A percentile compares a stretch with the other conserved stretches of the same genome.
phyloP scores from a whole-genome alignment of 495 filamentous ascomycete species.

The Penicillium antarcticum region DNA sequence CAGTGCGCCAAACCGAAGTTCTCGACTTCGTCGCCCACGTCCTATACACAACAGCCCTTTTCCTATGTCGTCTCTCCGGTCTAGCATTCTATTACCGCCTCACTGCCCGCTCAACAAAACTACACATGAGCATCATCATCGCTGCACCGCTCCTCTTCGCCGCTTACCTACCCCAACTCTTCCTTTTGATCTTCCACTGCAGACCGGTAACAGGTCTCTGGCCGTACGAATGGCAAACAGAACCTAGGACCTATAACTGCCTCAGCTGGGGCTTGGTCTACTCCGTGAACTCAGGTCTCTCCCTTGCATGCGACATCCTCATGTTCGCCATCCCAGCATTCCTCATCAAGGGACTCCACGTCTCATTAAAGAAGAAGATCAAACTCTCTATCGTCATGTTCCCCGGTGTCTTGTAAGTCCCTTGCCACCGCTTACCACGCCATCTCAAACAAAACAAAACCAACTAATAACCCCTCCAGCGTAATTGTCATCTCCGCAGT shows the following conservation, averaged over 20 bases:
- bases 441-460: not conserved
- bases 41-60: constrained; percentile 44
- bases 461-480: constrained; percentile 17
- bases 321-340: constrained; percentile 42
- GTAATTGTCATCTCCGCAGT: constrained; percentile 41
- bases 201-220: constrained; percentile 45
- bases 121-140: constrained; percentile 31
- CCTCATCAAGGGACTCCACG: constrained; percentile 36
- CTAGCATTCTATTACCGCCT: constrained; percentile 47
- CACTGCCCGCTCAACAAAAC: constrained; percentile 25
- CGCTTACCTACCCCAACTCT: constrained; percentile 39
- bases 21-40: constrained; percentile 45
- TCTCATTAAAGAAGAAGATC: constrained; percentile 32
- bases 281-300: constrained; percentile 39
- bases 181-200: constrained; percentile 45
- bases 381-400: constrained; percentile 40
- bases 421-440: no score
- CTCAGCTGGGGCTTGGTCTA: constrained; percentile 44
- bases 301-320: constrained; percentile 40
- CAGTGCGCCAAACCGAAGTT: constrained; percentile 36
- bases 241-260: constrained; percentile 30
- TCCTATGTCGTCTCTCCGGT: constrained; percentile 45
- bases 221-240: constrained; percentile 41
- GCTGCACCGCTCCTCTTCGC: constrained; percentile 31
- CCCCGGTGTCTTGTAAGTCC: constrained; percentile 41